Evolutionary conservation across 139 green algal genomes (phyloP), one percentile per base, ranked within the genome.

Genomic region (Auxenochlorella protothecoides): DNA sequence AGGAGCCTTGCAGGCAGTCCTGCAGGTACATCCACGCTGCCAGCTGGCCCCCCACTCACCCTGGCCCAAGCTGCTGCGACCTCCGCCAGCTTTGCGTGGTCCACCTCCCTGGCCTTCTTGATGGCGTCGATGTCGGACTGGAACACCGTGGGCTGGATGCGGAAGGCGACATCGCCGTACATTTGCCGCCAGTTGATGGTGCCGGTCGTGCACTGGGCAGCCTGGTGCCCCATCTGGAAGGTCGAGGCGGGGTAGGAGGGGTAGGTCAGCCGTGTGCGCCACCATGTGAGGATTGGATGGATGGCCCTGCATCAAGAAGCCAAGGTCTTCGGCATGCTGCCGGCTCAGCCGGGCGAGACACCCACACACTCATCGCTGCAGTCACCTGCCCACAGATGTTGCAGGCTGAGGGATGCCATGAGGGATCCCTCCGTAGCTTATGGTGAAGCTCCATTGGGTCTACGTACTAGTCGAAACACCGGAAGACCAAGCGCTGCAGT

Each of bases 131-230:
- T 78, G 12, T 96, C 83, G 4, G 85, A 92, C 74, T 78, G 86
- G 66, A 89, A 96, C 6, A 90, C 44, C 0, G 89, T 78, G 5
- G 73, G 76, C 51, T 77, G 78, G 66, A 94, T 55, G 15, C 83
- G 60, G 72, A 96, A 97, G 0, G 87, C 81, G 3, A 92, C 80
- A 12, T 95, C 87, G 4, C 91, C 91, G 66, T 94, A 96, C 51
- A 94, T 90, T 5, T 85, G 78, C 44, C 85, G 81, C 92, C 92
- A 97, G 76, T 96, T 92, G 57, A 97, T 88, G 8, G 88, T 97
- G 54, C 91, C 90, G n/a, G 84, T 89, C 3, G 90, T 89, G 78
- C 91, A 96, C 5, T 92, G 76, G 3, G 83, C 86, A 9, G 91
- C 91, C 77, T 93, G 89, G 79, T 96, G 91, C 7, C 91, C 91